Evolutionary conservation across 192 early-diverging fungal species (phyloP).

Genomic region (Haplosporangium gracile): DNA sequence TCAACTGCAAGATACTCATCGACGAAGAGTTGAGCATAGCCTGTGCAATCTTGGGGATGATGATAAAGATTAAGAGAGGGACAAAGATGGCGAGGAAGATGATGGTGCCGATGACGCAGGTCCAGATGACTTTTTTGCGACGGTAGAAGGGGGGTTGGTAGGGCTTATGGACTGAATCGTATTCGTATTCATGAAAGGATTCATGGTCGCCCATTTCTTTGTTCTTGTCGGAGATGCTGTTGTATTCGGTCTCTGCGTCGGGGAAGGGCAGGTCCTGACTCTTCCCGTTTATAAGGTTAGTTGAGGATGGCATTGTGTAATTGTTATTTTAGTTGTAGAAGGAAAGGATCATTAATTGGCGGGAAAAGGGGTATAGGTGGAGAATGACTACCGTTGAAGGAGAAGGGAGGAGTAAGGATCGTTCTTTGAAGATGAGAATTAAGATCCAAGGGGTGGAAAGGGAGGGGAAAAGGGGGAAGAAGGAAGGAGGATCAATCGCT

Average conservation of each 20-base stretch:
- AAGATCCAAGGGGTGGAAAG: background rate
- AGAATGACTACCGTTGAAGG: background rate
- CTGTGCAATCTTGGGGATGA: slow-evolving; percentile 49
- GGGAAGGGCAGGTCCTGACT: slow-evolving; percentile 11
- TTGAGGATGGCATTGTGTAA: slow-evolving; percentile 23
- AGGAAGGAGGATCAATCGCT: background rate
- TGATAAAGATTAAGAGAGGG: slow-evolving; percentile 59
- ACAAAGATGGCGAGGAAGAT: slow-evolving; percentile 62
- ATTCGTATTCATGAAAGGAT: slow-evolving; percentile 32
- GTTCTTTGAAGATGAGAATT: background rate
- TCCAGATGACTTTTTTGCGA: slow-evolving; percentile 60
- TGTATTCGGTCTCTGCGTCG: slow-evolving; percentile 35
- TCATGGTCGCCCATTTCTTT: background rate
- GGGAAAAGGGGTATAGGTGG: background rate
- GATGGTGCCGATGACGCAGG: slow-evolving; percentile 54
- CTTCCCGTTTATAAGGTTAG: slow-evolving; percentile 26
- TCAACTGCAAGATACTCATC: slow-evolving; percentile 36
- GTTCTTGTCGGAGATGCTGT: slow-evolving; percentile 20
- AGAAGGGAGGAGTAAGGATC: background rate
- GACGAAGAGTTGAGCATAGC: slow-evolving; percentile 24
- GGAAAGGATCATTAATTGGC: slow-evolving; percentile 23
- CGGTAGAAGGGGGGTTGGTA: slow-evolving; percentile 58
- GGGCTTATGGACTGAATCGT: slow-evolving; percentile 31
- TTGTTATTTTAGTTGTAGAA: slow-evolving; percentile 16
- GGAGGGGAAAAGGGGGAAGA: background rate